Base-by-base conservation (phyloP, 768 basidiomycete genomes). In the Xerocomus brunneocitrinus region DNA sequence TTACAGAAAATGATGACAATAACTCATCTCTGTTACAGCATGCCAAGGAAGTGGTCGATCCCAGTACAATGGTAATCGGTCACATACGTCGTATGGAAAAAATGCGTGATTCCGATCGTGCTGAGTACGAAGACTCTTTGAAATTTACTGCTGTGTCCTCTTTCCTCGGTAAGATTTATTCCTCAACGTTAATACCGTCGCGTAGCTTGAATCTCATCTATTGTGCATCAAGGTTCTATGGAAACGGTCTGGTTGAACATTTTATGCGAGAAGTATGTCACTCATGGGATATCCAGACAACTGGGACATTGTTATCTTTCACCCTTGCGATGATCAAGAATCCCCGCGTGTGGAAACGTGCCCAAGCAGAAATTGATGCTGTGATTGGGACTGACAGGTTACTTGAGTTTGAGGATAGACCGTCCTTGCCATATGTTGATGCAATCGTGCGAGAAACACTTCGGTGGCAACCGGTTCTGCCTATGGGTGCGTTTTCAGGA, bases 331-430 rank as follows among this genome's bases (percentile, higher is more conserved):
- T 59, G 55, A 27, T 57, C 7, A 9, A 49, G 46, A 39, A 57
- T n/a, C 58, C 58, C 12, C 49, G 19, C 2, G 22, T 54, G 12
- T 59, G 56, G 58, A 57, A 57, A 39, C 49, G 36, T 2, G 57
- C 57, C 25, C 57, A 58, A n/a, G 49, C 43, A 13, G 50, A 52
- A 31, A 58, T 58, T 1, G 58, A 58, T 8, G 10, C 30, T 5
- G 48, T 53, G 1, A 8, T 57, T 6, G 55, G 55, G 8, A 42
- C 13, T 1, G 55, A 58, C 14, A 58, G 48, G 34, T 25, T 47
- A 7, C 47, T 35, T 24, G 47, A 47, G 24, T 47, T 47, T n/a
- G 34, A 36, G 8, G 47, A 47, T n/a, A 35, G 47, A 24, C 25
- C 7, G 8, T 52, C 57, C 0, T 19, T 58, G 24, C 55, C 57